Conservation (phyloP, 1,284 basidiomycete species). For the Ceratobasidium sp. region DNA sequence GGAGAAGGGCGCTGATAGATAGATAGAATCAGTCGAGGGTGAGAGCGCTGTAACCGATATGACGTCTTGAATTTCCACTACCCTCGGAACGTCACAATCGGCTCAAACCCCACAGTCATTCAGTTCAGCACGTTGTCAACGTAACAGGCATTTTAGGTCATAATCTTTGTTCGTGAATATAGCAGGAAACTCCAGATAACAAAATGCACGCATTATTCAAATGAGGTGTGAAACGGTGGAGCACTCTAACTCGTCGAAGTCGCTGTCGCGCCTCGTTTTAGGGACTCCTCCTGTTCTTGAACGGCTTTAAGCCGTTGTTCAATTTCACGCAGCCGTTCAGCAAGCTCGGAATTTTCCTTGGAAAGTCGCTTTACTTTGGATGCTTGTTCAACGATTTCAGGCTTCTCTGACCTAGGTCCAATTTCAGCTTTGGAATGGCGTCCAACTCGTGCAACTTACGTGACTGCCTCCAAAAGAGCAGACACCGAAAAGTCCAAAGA, state of each 20-base stretch:
- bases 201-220: constrained; percentile 14
- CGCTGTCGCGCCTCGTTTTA: constrained; percentile 27
- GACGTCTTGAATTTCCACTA: constrained; percentile 25
- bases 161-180: neutral
- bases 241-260: constrained; percentile 9
- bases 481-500: constrained; percentile 32
- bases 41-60: constrained; percentile 5
- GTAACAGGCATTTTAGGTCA: constrained; percentile 10
- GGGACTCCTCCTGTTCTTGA: constrained; percentile 27
- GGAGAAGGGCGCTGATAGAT: constrained; percentile 37
- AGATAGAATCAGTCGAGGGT: constrained; percentile 12
- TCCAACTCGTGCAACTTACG: constrained; percentile 2
- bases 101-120: constrained; percentile 17
- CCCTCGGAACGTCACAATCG: constrained; percentile 13
- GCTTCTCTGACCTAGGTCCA: constrained; percentile 15
- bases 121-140: neutral
- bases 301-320: constrained; percentile 32
- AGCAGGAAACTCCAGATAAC: constrained; percentile 5
- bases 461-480: constrained; percentile 6
- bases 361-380: constrained; percentile 26
- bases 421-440: constrained; percentile 21
- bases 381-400: constrained; percentile 11
- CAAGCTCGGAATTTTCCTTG: constrained; percentile 21
- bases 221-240: constrained; percentile 25
- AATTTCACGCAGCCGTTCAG: constrained; percentile 9